Evolutionary conservation across 2,329 filamentous ascomycete genomes (phyloP).

Genomic region (Ophioceras dolichostomum): DNA sequence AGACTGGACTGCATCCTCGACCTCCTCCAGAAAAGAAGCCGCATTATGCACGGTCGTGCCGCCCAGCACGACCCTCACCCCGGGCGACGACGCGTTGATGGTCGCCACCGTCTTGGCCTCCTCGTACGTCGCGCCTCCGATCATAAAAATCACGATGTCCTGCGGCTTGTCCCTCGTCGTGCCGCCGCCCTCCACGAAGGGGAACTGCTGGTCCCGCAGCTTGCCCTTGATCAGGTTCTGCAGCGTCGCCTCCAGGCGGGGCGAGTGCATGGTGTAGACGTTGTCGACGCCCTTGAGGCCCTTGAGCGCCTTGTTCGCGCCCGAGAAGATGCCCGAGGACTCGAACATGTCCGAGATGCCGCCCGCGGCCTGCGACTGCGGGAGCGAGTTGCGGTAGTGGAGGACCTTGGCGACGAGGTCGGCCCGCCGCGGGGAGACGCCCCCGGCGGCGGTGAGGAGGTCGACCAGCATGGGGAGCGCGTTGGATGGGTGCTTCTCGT

Average conservation of each 20-base stretch:
- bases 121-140: constrained; percentile 90
- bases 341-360: constrained; percentile 91
- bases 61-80: constrained; percentile 77
- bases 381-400: constrained; percentile 75
- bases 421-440: constrained; percentile 62
- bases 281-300: constrained; percentile 97
- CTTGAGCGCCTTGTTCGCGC: constrained; percentile 78
- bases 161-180: constrained; percentile 91
- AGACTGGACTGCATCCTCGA: constrained; percentile 73
- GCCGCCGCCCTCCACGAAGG: constrained; percentile 81
- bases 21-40: constrained; percentile 76
- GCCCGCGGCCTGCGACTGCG: constrained; percentile 60
- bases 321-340: constrained; percentile 79
- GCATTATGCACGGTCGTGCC: constrained; percentile 86
- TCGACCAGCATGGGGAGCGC: constrained; percentile 77
- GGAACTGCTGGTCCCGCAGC: constrained; percentile 76
- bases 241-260: constrained; percentile 72
- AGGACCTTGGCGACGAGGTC: constrained; percentile 74
- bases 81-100: constrained; percentile 82
- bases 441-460: constrained; percentile 72
- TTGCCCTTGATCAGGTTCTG: constrained; percentile 91
- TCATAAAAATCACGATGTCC: constrained; percentile 88
- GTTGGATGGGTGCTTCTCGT: constrained; percentile 76
- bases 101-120: constrained; percentile 95
- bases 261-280: constrained; percentile 95